Percentiles rank a stretch among this genome's conserved stretches.
phyloP scores from a whole-genome alignment of 2,329 filamentous ascomycete species.

The Fusarium heterosporum region DNA sequence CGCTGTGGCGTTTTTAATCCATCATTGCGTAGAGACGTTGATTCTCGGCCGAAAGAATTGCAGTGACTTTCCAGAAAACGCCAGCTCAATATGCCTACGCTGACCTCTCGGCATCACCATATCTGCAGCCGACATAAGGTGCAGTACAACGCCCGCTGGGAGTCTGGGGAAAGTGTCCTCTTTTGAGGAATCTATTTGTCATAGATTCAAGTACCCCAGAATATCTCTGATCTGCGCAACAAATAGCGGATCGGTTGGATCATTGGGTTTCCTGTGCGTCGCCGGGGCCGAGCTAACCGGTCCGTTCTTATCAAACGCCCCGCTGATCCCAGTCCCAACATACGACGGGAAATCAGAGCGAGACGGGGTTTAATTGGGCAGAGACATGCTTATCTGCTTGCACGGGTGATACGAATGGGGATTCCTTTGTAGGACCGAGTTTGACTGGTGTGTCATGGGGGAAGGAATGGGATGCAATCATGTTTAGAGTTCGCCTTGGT shows the following conservation, averaged over 20 bases:
- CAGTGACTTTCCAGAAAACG: not conserved
- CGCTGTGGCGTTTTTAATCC: not conserved
- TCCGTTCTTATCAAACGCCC: conserved; percentile 26
- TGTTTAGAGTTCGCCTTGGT: conserved; percentile 11
- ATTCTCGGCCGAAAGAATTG: not conserved
- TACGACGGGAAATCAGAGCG: not conserved
- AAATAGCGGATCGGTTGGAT: conserved; percentile 12
- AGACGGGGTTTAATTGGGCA: conserved; percentile 1
- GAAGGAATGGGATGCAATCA: conserved; percentile 13
- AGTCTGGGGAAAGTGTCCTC: conserved; percentile 31
- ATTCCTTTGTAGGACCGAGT: conserved; percentile 2
- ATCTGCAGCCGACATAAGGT: conserved; percentile 7
- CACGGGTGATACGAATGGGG: conserved; percentile 2
- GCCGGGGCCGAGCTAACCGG: conserved; percentile 26
- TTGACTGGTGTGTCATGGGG: conserved; percentile 4
- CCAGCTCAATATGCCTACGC: not conserved
- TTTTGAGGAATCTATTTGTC: conserved; percentile 34
- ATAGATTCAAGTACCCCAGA: conserved; percentile 33
- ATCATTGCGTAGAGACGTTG: not conserved
- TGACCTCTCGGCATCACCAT: not conserved
- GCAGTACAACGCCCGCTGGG: not conserved
- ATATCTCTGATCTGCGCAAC: conserved; percentile 16
- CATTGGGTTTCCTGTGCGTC: not conserved
- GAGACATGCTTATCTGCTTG: conserved; percentile 9
- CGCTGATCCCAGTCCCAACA: conserved; percentile 21